These are phyloP conservation scores for Phytomonas serpens DNA, from an alignment of 208 protist genomes.

Conservation along the genomic window DNA sequence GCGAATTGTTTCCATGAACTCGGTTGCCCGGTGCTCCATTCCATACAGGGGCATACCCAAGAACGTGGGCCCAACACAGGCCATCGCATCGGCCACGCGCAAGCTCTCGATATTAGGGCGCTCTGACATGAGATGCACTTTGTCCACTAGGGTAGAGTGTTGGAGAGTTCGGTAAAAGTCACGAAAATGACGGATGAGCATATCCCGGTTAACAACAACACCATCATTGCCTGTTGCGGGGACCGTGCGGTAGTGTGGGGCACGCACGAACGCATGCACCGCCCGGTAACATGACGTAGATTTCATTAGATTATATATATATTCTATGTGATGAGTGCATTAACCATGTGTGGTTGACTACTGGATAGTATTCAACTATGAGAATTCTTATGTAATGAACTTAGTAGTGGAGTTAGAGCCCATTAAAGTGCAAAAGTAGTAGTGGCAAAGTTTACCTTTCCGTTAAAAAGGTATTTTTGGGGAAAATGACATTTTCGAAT, in stretches of 20 bases:
- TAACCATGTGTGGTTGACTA: background rate
- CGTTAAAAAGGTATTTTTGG: background rate
- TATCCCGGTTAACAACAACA: conserved; percentile 83
- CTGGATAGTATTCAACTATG: background rate
- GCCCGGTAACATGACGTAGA: conserved; percentile 14
- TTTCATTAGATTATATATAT: conserved; percentile 17
- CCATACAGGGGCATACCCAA: conserved; percentile 78
- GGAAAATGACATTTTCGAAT: background rate
- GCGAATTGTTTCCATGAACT: conserved; percentile 86
- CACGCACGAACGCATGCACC: conserved; percentile 84
- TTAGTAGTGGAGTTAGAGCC: background rate
- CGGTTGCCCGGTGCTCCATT: conserved; percentile 76
- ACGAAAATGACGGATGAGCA: conserved; percentile 83
- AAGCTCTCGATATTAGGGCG: conserved; percentile 56
- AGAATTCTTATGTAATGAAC: background rate
- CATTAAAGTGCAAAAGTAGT: background rate
- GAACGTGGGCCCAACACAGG: conserved; percentile 69
- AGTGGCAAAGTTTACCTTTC: background rate
- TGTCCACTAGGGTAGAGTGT: conserved; percentile 82
- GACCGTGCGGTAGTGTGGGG: conserved; percentile 74
- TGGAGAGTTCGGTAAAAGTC: conserved; percentile 86
- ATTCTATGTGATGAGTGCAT: conserved; percentile 4
- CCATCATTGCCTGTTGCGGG: conserved; percentile 75
- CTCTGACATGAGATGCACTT: conserved; percentile 87
- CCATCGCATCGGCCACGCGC: conserved; percentile 73